These are phyloP conservation scores for Ceratocystis colombiana DNA, from an alignment of 2,329 filamentous ascomycete species.

Conservation along the genomic window DNA sequence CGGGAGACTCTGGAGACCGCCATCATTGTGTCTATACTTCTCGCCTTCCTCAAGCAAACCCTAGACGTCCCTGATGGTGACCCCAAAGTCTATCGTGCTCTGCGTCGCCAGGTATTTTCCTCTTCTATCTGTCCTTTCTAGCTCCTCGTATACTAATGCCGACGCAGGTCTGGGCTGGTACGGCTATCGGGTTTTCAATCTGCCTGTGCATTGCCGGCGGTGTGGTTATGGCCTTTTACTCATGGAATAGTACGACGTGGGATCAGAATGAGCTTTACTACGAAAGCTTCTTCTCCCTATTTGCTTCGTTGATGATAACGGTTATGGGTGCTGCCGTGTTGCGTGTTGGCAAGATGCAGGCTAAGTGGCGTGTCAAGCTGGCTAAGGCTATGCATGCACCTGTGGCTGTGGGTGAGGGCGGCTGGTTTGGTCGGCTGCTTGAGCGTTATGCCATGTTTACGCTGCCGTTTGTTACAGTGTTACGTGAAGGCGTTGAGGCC, in stretches of 20 bases:
- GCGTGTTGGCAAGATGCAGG: constrained; percentile 70
- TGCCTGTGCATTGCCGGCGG: constrained; percentile 56
- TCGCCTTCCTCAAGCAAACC: constrained; percentile 76
- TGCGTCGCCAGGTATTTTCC: constrained; percentile 22
- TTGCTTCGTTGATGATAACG: constrained; percentile 71
- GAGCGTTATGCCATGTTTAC: constrained; percentile 82
- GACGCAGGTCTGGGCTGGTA: constrained; percentile 54
- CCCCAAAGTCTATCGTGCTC: constrained; percentile 16
- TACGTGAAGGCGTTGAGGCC: constrained; percentile 76
- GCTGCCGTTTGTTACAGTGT: constrained; percentile 76
- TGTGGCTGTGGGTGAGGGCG: constrained; percentile 39
- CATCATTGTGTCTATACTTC: constrained; percentile 74
- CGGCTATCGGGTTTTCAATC: constrained; percentile 50
- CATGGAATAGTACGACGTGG: constrained; percentile 45
- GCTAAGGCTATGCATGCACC: constrained; percentile 54
- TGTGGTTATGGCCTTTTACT: constrained; percentile 63
- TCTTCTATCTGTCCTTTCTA: not conserved
- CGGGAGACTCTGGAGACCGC: constrained; percentile 73
- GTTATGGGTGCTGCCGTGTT: constrained; percentile 71
- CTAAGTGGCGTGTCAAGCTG: constrained; percentile 81
- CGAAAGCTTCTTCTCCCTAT: constrained; percentile 66
- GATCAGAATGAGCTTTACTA: constrained; percentile 61
- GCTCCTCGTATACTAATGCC: not conserved
- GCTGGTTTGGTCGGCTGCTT: constrained; percentile 51
- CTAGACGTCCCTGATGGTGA: constrained; percentile 37